Percentiles rank a stretch among this genome's conserved stretches.
These are phyloP conservation scores for Lepiota brunneoincarnata DNA, from an alignment of 768 basidiomycete species.

Conservation along the genomic window DNA sequence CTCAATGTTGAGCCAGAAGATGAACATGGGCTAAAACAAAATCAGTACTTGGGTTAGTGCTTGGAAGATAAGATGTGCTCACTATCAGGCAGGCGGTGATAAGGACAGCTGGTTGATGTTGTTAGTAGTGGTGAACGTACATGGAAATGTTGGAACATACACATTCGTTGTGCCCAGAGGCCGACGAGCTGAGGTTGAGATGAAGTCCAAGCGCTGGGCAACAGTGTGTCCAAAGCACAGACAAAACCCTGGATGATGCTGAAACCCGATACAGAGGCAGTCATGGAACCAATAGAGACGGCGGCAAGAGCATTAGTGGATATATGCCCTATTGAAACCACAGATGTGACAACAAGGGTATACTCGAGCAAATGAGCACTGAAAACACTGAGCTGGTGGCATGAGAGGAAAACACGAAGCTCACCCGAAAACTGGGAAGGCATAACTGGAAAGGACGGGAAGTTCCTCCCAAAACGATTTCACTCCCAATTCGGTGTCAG, in stretches of 20 bases:
- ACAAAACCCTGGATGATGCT: constrained; percentile 81
- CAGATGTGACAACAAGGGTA: constrained; percentile 79
- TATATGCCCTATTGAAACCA: constrained; percentile 87
- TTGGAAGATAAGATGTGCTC: constrained; percentile 24
- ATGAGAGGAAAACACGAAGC: constrained; percentile 13
- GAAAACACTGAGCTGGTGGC: constrained; percentile 1
- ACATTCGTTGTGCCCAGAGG: constrained; percentile 88
- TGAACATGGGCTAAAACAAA: constrained; percentile 44
- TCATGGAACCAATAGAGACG: constrained; percentile 72
- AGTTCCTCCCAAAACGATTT: constrained; percentile 57
- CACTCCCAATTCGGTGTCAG: constrained; percentile 27
- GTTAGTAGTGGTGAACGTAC: too few species aligned
- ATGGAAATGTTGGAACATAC: constrained; percentile 37
- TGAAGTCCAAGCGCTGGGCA: constrained; percentile 95
- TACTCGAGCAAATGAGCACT: constrained; percentile 90
- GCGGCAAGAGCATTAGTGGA: constrained; percentile 90
- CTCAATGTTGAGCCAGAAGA: constrained; percentile 86
- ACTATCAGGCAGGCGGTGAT: constrained; percentile 59
- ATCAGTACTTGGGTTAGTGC: constrained; percentile 28
- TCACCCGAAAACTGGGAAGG: constrained; percentile 72
- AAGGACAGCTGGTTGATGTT: constrained; percentile 49
- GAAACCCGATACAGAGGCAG: constrained; percentile 69
- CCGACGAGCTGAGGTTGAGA: constrained; percentile 81
- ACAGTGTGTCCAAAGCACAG: constrained; percentile 89
- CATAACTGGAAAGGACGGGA: constrained; percentile 55